Evolutionary conservation across 768 basidiomycete genomes (phyloP).

Genomic region (Fomitopsis pulvina): DNA sequence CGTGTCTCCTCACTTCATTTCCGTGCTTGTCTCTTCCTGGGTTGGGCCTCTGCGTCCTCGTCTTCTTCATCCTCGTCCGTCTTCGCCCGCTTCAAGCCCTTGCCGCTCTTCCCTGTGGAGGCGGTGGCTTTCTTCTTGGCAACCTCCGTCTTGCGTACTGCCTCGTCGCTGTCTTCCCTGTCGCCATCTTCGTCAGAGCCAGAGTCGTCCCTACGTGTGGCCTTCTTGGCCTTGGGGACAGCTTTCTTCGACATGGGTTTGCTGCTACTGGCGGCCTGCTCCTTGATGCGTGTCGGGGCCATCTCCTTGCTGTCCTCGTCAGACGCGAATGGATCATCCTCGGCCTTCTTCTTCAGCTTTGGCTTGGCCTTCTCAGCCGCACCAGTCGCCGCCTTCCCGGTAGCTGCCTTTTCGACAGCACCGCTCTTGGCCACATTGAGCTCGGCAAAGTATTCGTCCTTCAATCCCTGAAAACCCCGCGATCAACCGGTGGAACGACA

Average conservation of each 20-base stretch:
- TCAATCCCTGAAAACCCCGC: constrained; percentile 41
- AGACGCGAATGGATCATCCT: too few species aligned
- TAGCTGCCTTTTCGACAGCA: constrained; percentile 16
- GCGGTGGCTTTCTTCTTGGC: constrained; percentile 11
- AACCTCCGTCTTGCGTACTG: neutral
- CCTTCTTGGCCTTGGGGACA: neutral
- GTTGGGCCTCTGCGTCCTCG: constrained; percentile 25
- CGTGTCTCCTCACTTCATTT: too few species aligned
- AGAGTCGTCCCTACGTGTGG: constrained; percentile 7
- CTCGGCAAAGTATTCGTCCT: constrained; percentile 53
- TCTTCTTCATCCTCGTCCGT: constrained; percentile 8
- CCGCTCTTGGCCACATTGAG: constrained; percentile 25
- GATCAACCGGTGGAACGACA: neutral
- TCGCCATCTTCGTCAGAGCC: constrained; percentile 15
- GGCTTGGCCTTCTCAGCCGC: constrained; percentile 35
- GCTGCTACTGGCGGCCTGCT: neutral
- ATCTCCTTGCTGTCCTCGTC: constrained; percentile 18
- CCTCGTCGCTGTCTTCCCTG: constrained; percentile 6
- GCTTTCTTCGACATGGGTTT: neutral
- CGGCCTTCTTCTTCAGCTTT: constrained; percentile 40
- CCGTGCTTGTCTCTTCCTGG: constrained; percentile 29
- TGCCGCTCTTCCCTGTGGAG: constrained; percentile 10
- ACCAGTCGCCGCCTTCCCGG: constrained; percentile 6
- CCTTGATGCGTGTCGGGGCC: constrained; percentile 6
- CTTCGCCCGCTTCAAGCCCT: constrained; percentile 6